Percentiles rank a stretch among this genome's conserved stretches.
These are phyloP conservation scores for Purpureocillium lavendulum DNA, from an alignment of 2,329 filamentous ascomycete species.

Conservation along the genomic window DNA sequence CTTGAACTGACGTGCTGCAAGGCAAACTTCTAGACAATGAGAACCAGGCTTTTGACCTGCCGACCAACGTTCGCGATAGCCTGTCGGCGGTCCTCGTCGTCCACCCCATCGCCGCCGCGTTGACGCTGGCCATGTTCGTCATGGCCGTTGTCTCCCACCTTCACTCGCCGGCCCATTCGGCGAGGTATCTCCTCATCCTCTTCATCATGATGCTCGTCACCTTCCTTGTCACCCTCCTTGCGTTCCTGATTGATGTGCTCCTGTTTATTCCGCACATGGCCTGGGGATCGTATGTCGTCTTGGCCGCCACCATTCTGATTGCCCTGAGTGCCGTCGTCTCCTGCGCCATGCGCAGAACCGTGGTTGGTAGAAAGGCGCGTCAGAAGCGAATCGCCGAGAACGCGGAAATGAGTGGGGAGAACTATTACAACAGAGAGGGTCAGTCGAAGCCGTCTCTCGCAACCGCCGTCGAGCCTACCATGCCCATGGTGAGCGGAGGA, in stretches of 20 bases:
- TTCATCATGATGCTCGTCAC: constrained; percentile 83
- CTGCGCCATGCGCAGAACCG: constrained; percentile 87
- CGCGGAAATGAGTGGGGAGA: constrained; percentile 93
- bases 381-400: constrained; percentile 89
- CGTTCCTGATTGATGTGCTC: constrained; percentile 88
- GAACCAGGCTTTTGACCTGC: constrained; percentile 45
- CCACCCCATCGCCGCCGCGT: constrained; percentile 80
- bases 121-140: constrained; percentile 77
- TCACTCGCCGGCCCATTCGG: constrained; percentile 80
- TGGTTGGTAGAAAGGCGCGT: constrained; percentile 87
- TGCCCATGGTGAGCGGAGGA: constrained; percentile 48
- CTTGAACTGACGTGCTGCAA: constrained; percentile 3
- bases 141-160: constrained; percentile 77
- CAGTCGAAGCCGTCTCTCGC: constrained; percentile 39
- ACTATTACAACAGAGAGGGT: constrained; percentile 70
- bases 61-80: constrained; percentile 42
- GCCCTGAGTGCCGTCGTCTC: constrained; percentile 75
- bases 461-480: constrained; percentile 44
- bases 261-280: constrained; percentile 89
- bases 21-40: constrained; percentile 18
- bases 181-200: constrained; percentile 74
- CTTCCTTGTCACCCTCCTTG: constrained; percentile 72
- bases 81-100: constrained; percentile 88
- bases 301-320: constrained; percentile 81
- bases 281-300: constrained; percentile 91